Evolutionary conservation across 2,329 filamentous ascomycete species (phyloP).

Genomic region (Paraphoma sp.): DNA sequence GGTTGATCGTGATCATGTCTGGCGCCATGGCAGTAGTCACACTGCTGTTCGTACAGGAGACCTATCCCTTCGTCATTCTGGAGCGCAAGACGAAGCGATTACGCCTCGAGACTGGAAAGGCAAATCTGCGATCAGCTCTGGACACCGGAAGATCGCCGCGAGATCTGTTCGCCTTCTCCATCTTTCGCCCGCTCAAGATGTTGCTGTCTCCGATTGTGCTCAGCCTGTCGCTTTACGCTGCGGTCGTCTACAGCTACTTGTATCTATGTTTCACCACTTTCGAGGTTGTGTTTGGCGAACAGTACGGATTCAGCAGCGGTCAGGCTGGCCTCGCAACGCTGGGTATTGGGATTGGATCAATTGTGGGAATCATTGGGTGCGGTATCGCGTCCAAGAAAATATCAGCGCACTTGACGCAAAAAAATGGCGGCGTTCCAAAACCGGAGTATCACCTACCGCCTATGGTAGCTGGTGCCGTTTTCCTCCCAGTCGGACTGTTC

Average conservation of each 20-base stretch:
- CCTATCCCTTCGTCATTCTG: constrained; percentile 39
- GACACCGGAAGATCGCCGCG: constrained; percentile 8
- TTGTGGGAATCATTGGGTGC: constrained; percentile 16
- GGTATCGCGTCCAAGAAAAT: neutral
- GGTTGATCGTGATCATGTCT: constrained; percentile 8
- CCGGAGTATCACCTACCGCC: constrained; percentile 4
- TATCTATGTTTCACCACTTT: constrained; percentile 28
- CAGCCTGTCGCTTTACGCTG: constrained; percentile 15
- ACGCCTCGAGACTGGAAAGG: constrained; percentile 35
- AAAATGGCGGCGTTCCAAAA: constrained; percentile 4
- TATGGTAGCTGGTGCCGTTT: neutral
- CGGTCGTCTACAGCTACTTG: constrained; percentile 20
- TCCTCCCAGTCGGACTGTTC: constrained; percentile 41
- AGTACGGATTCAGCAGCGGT: constrained; percentile 15
- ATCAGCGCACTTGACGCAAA: neutral
- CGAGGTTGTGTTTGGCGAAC: constrained; percentile 16
- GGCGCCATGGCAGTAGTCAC: constrained; percentile 32
- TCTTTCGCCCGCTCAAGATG: constrained; percentile 38
- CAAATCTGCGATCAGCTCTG: constrained; percentile 26
- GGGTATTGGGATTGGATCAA: constrained; percentile 15
- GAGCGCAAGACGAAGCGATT: constrained; percentile 36
- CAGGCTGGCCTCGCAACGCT: constrained; percentile 15
- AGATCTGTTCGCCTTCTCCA: constrained; percentile 12
- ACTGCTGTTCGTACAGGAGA: constrained; percentile 31
- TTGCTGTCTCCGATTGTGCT: constrained; percentile 27